phyloP scores from a whole-genome alignment of 2,329 filamentous ascomycete species.

The Colletotrichum tofieldiae region DNA sequence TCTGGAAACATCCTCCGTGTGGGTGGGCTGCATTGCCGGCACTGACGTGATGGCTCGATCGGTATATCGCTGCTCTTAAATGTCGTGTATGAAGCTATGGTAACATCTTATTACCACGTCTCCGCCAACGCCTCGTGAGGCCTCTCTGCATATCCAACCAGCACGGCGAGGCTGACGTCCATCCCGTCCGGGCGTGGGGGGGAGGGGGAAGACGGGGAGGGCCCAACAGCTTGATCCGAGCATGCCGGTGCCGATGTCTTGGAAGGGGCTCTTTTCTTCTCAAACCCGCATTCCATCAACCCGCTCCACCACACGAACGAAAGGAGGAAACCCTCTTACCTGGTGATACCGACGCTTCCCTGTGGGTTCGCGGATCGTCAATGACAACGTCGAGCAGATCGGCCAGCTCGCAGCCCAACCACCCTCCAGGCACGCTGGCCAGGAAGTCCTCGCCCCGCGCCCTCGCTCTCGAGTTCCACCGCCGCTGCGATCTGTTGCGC shows the following conservation, averaged over 20 bases:
- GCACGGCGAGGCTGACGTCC: neutral
- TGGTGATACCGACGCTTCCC: neutral
- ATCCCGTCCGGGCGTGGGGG: neutral
- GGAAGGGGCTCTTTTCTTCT: neutral
- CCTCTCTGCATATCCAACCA: neutral
- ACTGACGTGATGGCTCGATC: constrained; percentile 5
- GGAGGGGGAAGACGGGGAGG: neutral
- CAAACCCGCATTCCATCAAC: constrained; percentile 21
- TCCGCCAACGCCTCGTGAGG: neutral
- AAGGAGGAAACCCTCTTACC: neutral
- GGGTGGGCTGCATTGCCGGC: neutral
- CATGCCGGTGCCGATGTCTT: constrained; percentile 8
- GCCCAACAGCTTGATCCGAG: constrained; percentile 13
- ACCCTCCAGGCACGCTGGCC: neutral
- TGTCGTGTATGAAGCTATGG: constrained; percentile 34
- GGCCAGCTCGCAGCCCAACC: neutral
- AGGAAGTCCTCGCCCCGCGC: constrained; percentile 1
- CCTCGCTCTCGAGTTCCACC: constrained; percentile 5
- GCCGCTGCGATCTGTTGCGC: constrained; percentile 2
- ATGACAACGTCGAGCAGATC: constrained; percentile 3
- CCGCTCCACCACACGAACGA: constrained; percentile 7
- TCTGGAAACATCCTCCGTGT: neutral
- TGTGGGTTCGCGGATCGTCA: constrained; percentile 12
- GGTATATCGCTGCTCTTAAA: neutral
- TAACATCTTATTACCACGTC: constrained; percentile 36